Evolutionary conservation across 176 grass and related monocot species (phyloP).

Genomic region (Echinochloa phyllopogon): DNA sequence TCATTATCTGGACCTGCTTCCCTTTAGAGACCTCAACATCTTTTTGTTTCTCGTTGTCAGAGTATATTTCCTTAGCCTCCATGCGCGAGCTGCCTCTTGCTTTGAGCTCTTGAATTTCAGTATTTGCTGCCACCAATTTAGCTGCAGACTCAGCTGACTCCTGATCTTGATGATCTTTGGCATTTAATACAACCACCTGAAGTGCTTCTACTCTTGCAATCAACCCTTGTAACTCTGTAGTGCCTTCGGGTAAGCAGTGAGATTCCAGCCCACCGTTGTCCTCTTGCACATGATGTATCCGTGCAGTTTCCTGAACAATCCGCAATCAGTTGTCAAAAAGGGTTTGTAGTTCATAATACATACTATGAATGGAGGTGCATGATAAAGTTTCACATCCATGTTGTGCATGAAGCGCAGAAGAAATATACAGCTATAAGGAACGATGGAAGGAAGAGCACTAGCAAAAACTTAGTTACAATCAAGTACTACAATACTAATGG

Average conservation of each 20-base stretch:
- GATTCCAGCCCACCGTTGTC: not conserved
- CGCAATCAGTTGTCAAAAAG: constrained; percentile 1
- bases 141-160: constrained; percentile 47
- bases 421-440: constrained; percentile 8
- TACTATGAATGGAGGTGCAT: not conserved
- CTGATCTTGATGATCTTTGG: constrained; percentile 50
- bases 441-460: constrained; percentile 13
- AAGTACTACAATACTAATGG: not conserved
- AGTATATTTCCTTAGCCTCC: constrained; percentile 49
- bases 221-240: constrained; percentile 55
- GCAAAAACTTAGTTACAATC: not conserved
- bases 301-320: constrained; percentile 48
- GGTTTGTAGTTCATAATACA: not conserved
- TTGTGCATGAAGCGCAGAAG: not conserved
- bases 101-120: constrained; percentile 53
- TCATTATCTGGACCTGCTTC: constrained; percentile 69
- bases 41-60: constrained; percentile 42
- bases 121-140: constrained; percentile 41
- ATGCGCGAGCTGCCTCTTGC: constrained; percentile 22
- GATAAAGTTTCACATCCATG: constrained; percentile 1
- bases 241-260: constrained; percentile 18
- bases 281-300: constrained; percentile 14
- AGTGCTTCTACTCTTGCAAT: constrained; percentile 77
- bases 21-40: constrained; percentile 55
- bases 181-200: constrained; percentile 44